These are phyloP conservation scores for Volvox carteri DNA, from an alignment of 163 green algal genomes.

Conservation along the genomic window DNA sequence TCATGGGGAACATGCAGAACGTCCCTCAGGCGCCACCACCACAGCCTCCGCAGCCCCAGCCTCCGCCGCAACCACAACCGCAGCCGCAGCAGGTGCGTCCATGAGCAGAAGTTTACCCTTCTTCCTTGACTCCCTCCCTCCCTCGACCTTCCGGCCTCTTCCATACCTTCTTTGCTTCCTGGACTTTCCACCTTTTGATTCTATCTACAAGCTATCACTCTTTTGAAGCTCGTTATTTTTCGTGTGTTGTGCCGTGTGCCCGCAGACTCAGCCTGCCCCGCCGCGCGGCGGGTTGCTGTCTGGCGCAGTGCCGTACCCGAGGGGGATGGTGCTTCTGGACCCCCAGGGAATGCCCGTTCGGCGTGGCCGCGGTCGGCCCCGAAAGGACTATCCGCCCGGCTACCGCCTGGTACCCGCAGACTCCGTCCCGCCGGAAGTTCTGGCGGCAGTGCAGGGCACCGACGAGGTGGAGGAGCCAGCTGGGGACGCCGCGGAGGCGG, in stretches of 20 bases:
- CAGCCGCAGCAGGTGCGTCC: not conserved
- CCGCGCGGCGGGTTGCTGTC: not conserved
- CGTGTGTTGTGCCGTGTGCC: too few species aligned
- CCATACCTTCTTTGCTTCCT: too few species aligned
- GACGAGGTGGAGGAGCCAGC: constrained; percentile 4
- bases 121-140: too few species aligned
- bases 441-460: not conserved
- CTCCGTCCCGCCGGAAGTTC: constrained; percentile 5
- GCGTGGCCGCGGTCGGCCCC: constrained; percentile 36
- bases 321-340: constrained; percentile 43
- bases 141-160: too few species aligned
- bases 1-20: not conserved
- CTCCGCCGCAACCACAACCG: not conserved
- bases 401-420: constrained; percentile 20
- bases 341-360: constrained; percentile 24
- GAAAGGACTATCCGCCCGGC: constrained; percentile 47
- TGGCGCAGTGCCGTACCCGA: constrained; percentile 47
- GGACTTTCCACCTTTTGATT: too few species aligned
- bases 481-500: not conserved
- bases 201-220: too few species aligned
- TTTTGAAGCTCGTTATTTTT: too few species aligned
- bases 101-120: too few species aligned
- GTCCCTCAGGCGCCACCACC: not conserved
- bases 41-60: not conserved
- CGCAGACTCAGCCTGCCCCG: not conserved